A percentile compares a stretch with the other conserved stretches of the same genome.
phyloP scores from a whole-genome alignment of 371 early-diverging fungal species.

The Catenaria anguillulae region DNA sequence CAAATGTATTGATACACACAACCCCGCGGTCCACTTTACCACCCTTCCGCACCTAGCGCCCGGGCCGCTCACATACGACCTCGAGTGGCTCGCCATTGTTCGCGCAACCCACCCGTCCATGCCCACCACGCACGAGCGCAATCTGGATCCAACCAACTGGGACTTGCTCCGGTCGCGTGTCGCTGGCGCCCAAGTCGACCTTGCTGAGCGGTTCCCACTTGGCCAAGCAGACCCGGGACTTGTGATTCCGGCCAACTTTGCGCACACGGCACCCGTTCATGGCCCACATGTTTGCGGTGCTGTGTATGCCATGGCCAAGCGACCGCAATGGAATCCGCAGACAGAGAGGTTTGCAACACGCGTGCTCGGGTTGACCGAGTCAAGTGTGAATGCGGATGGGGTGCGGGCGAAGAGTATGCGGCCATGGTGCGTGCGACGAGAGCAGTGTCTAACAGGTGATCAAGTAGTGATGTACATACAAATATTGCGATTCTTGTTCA shows the following conservation, averaged over 20 bases:
- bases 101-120: constrained; percentile 16
- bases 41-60: constrained; percentile 29
- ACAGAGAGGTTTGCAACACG: constrained; percentile 48
- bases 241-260: neutral
- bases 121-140: neutral
- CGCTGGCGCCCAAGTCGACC: neutral
- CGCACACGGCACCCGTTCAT: neutral
- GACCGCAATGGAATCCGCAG: constrained; percentile 46
- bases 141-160: neutral
- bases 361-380: no score
- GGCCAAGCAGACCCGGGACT: neutral
- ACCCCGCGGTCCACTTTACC: constrained; percentile 37
- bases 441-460: no score
- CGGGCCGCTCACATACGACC: constrained; percentile 45
- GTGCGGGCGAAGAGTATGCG: no score
- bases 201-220: neutral
- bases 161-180: neutral
- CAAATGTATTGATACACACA: constrained; percentile 37
- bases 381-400: no score
- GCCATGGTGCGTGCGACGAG: no score
- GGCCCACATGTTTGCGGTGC: neutral
- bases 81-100: constrained; percentile 73
- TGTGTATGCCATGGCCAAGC: neutral
- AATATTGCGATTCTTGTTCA: no score
- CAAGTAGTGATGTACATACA: no score